phyloP scores from a whole-genome alignment of 2,329 filamentous ascomycete genomes.

The Aspergillus uvarum region DNA sequence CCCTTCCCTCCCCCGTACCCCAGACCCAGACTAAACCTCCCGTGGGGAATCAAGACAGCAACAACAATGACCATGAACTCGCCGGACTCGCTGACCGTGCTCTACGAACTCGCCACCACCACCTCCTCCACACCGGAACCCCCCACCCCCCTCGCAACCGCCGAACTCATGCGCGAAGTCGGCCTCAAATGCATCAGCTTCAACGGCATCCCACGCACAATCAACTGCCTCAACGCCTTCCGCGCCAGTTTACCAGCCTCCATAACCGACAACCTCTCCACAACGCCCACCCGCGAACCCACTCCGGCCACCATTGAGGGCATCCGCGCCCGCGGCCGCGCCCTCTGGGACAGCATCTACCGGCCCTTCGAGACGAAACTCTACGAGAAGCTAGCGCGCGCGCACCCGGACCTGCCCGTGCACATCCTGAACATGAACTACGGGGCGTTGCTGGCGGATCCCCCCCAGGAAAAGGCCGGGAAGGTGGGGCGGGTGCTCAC shows the following conservation, averaged over 20 bases:
- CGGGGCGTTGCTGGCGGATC: slow-evolving; percentile 70
- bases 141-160: slow-evolving; percentile 29
- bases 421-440: slow-evolving; percentile 77
- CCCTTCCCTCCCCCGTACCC: no score
- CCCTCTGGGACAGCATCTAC: slow-evolving; percentile 76
- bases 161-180: slow-evolving; percentile 47
- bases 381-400: slow-evolving; percentile 66
- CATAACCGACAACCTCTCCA: slow-evolving; percentile 56
- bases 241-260: slow-evolving; percentile 59
- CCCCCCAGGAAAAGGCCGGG: slow-evolving; percentile 49
- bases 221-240: slow-evolving; percentile 78
- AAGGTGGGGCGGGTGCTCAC: slow-evolving; percentile 70
- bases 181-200: slow-evolving; percentile 50
- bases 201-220: slow-evolving; percentile 69
- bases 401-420: slow-evolving; percentile 78
- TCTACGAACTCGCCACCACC: slow-evolving; percentile 53
- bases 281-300: slow-evolving; percentile 56
- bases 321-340: slow-evolving; percentile 59
- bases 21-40: neutral
- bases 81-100: slow-evolving; percentile 67
- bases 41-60: slow-evolving; percentile 59
- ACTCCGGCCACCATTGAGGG: slow-evolving; percentile 55
- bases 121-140: slow-evolving; percentile 6
- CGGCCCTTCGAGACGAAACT: slow-evolving; percentile 71
- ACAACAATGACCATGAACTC: slow-evolving; percentile 86